Base-by-base conservation (phyloP, 139 green algal species). In the Auxenochlorella protothecoides region DNA sequence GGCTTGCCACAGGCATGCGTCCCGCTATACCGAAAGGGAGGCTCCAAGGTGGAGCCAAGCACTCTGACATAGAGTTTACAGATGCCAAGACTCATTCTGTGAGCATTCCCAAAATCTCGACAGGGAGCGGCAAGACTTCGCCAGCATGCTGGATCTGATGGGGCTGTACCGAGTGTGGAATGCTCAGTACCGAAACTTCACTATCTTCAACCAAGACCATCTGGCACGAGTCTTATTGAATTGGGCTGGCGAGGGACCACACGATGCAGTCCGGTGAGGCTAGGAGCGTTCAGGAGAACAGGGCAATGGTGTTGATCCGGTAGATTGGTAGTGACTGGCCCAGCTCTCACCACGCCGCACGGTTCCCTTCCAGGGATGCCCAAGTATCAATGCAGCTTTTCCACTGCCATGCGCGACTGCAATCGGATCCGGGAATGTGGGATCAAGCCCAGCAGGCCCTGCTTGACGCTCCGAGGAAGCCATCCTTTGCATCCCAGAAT, bases 351-450 rank as follows among this genome's bases (percentile, higher is more conserved):
- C 63, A 7, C 3, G 15, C 15, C 4, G 63, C 63, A 67, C 64
- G 44, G 5, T 44, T 68, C 14, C 7, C 16, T 4, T 16, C 14
- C 51, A 72, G 72, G 11, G 91, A 97, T 72, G 89, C 90, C 4
- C 44, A 91, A 65, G 97, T 96, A 76, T 90, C 80, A n/a, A 88
- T 97, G 14, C 78, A 86, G 14, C 84, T 97, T 55, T 97, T 92
- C 78, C 90, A 93, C 57, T 75, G 89, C 63, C 89, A 92, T 74
- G 68, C 83, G 53, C 73, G 81, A 52, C 69, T 92, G 51, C 68
- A 88, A 54, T 3, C 65, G 4, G 63, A 88, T 56, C 72, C 78
- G 5, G 54, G 54, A n/a, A 65, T 74, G 6, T 92, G 83, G 87
- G 16, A 80, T 62, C 53, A 78, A 5, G 84, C 85, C 27, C 84